These are phyloP conservation scores for Ogataea thermomethanolica DNA, from an alignment of 805 yeast genomes.

Conservation along the genomic window DNA sequence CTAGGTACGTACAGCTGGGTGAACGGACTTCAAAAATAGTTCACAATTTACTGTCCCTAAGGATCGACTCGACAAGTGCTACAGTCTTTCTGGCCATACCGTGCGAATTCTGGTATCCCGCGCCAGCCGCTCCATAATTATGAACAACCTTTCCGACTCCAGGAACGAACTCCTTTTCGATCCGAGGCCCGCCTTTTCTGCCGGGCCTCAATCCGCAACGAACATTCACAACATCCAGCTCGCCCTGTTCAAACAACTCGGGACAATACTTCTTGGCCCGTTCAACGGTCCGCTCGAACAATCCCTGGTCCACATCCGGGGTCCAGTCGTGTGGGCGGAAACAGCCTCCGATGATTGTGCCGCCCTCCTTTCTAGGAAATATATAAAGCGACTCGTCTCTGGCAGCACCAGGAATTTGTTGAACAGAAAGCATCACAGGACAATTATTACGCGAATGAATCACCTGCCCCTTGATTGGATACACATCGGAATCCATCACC, in stretches of 20 bases:
- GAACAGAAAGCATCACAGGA: conserved; percentile 24
- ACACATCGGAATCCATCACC: conserved; percentile 40
- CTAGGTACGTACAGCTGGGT: conserved; percentile 77
- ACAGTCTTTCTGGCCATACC: conserved; percentile 29
- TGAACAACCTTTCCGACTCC: conserved; percentile 42
- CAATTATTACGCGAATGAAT: conserved; percentile 46
- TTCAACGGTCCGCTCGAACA: conserved; percentile 45
- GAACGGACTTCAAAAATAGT: conserved; percentile 33
- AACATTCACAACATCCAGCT: conserved; percentile 44
- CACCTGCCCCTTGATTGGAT: conserved; percentile 61
- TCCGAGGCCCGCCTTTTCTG: conserved; percentile 55
- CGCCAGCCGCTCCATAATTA: conserved; percentile 71
- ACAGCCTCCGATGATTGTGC: conserved; percentile 61
- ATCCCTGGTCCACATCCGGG: conserved; percentile 36
- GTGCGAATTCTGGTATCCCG: conserved; percentile 58
- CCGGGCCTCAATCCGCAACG: conserved; percentile 71
- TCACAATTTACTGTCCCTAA: conserved; percentile 12
- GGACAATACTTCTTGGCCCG: conserved; percentile 43
- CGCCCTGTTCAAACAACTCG: conserved; percentile 33
- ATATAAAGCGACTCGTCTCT: conserved; percentile 51
- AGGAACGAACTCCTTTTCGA: conserved; percentile 37
- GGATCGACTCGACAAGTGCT: conserved; percentile 30
- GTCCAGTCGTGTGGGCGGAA: conserved; percentile 22
- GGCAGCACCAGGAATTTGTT: conserved; percentile 28
- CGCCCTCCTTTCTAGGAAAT: conserved; percentile 76